Percentiles rank a stretch among this genome's conserved stretches.
phyloP scores from a whole-genome alignment of 2,329 filamentous ascomycete species.

The Pseudogymnoascus sp. region DNA sequence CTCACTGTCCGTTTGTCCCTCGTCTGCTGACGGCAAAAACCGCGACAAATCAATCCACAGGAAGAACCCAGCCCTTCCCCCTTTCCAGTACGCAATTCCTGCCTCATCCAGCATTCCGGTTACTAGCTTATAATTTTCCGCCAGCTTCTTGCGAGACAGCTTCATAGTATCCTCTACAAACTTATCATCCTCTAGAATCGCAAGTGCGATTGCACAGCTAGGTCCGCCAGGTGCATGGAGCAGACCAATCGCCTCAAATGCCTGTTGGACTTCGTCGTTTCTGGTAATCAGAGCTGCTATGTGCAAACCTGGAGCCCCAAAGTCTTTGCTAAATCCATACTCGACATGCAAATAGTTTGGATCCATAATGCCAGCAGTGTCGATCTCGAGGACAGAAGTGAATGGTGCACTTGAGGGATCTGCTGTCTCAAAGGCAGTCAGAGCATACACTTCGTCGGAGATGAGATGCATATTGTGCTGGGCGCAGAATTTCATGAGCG shows the following conservation, averaged over 20 bases:
- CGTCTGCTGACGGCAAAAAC: constrained; percentile 28
- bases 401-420: constrained; percentile 33
- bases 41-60: constrained; percentile 44
- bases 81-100: constrained; percentile 36
- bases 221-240: constrained; percentile 41
- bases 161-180: constrained; percentile 40
- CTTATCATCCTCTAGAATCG: constrained; percentile 38
- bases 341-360: constrained; percentile 36
- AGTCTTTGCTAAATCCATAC: constrained; percentile 29
- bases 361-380: constrained; percentile 37
- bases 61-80: constrained; percentile 49
- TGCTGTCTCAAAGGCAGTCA: constrained; percentile 34
- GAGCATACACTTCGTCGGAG: constrained; percentile 43
- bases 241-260: constrained; percentile 33
- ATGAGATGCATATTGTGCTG: constrained; percentile 38
- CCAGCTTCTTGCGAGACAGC: constrained; percentile 33
- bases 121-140: constrained; percentile 33
- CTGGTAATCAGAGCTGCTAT: constrained; percentile 30
- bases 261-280: constrained; percentile 27
- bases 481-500: constrained; percentile 33
- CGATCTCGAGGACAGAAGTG: constrained; percentile 41
- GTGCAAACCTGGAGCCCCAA: constrained; percentile 37
- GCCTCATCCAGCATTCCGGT: constrained; percentile 32
- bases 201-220: constrained; percentile 34
- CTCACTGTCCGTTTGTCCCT: constrained; percentile 15